These are phyloP conservation scores for Vigna reflexopilosa DNA, from an alignment of 306 rosid genomes.

Conservation along the genomic window DNA sequence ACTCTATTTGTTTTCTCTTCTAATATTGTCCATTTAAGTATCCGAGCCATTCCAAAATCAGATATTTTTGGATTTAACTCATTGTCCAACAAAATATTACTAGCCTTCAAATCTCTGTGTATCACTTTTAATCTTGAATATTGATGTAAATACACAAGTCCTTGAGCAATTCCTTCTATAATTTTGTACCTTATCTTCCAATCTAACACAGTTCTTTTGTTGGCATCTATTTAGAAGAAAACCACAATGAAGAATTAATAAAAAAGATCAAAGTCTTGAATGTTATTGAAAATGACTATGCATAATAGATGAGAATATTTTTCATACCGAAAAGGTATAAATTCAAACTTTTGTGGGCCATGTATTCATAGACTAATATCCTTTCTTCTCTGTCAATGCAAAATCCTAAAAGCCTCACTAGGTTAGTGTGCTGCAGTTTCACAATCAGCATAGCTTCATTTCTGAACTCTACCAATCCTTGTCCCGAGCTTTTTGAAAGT, in stretches of 20 bases:
- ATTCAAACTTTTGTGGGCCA: constrained; percentile 9
- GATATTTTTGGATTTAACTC: constrained; percentile 9
- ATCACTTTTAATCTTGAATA: constrained; percentile 13
- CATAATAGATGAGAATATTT: too few relatives aligned
- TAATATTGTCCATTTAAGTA: not conserved
- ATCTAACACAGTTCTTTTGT: not conserved
- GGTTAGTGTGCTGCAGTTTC: constrained; percentile 24
- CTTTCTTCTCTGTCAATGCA: constrained; percentile 13
- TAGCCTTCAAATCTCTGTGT: not conserved
- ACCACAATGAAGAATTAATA: too few relatives aligned
- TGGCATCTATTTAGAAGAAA: not conserved
- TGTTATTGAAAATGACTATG: too few relatives aligned
- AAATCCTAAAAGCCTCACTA: constrained; percentile 24
- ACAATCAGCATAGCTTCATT: constrained; percentile 19
- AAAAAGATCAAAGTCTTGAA: too few relatives aligned
- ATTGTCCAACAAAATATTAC: not conserved
- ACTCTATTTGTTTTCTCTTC: not conserved
- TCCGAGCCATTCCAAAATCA: constrained; percentile 2
- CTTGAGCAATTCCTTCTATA: not conserved
- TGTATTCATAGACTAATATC: not conserved
- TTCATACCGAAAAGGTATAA: constrained; percentile 19
- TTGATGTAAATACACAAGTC: not conserved
- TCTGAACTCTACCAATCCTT: not conserved
- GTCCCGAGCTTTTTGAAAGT: constrained; percentile 36
- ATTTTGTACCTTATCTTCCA: not conserved